A percentile compares a stretch with the other conserved stretches of the same genome.
phyloP scores from a whole-genome alignment of 225 moss, liverwort and hornwort genomes.

The Sphagnum contortum region DNA sequence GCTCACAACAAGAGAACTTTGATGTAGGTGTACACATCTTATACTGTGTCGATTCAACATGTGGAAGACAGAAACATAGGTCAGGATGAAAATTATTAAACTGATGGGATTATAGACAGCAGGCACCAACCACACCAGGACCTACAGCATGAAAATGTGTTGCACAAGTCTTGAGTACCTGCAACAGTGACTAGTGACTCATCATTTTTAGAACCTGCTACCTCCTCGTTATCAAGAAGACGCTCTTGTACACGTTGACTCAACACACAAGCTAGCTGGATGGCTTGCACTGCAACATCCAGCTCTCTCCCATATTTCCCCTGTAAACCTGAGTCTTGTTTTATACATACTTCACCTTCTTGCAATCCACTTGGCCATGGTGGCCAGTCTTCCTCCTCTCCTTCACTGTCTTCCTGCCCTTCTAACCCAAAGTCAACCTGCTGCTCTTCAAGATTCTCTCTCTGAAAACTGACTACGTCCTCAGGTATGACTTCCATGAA shows the following conservation, averaged over 20 bases:
- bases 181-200: slow-evolving; percentile 88
- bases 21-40: too few relatives aligned
- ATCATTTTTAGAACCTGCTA: slow-evolving; percentile 66
- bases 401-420: slow-evolving; percentile 7
- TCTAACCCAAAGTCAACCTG: slow-evolving; percentile 15
- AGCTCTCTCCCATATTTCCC: slow-evolving; percentile 59
- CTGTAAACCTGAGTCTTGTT: slow-evolving; percentile 19
- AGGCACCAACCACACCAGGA: not conserved
- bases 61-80: too few relatives aligned
- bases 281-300: slow-evolving; percentile 72
- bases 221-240: slow-evolving; percentile 68
- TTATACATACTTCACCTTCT: slow-evolving; percentile 30
- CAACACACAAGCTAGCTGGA: slow-evolving; percentile 85
- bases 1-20: slow-evolving; percentile 6
- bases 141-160: not conserved
- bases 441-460: slow-evolving; percentile 37
- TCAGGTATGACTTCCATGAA: slow-evolving; percentile 52
- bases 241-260: slow-evolving; percentile 80
- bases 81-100: too few relatives aligned
- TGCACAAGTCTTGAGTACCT: slow-evolving; percentile 25
- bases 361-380: slow-evolving; percentile 42
- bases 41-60: too few relatives aligned
- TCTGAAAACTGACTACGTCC: slow-evolving; percentile 35
- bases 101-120: too few relatives aligned
- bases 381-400: slow-evolving; percentile 29